A percentile compares a stretch with the other conserved stretches of the same genome.
Conservation (phyloP, 129 eudicot genomes). For the Glebionis coronaria region DNA sequence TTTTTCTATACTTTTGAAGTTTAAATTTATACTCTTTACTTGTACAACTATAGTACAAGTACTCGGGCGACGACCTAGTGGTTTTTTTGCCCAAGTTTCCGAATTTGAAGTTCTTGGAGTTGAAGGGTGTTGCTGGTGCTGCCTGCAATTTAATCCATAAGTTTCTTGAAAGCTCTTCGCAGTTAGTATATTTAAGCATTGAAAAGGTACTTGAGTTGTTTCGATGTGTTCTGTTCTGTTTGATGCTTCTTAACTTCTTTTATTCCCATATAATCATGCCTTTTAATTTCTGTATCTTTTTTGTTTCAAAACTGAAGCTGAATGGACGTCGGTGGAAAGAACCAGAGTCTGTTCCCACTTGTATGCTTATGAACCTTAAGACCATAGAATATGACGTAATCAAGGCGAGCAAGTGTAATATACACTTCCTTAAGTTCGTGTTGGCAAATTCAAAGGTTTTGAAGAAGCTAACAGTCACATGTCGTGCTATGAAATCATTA, state of each 20-base stretch:
- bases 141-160: background rate
- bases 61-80: too few relatives aligned
- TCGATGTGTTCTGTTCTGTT: background rate
- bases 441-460: too few relatives aligned
- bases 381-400: too few relatives aligned
- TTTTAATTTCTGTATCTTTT: background rate
- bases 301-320: background rate
- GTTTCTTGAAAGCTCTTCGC: background rate
- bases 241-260: background rate
- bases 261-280: background rate
- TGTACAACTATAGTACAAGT: background rate
- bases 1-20: background rate
- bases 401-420: too few relatives aligned
- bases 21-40: background rate
- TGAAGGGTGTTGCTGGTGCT: background rate
- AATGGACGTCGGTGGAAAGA: background rate
- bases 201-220: conserved; percentile 1
- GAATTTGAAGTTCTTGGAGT: conserved; percentile 16
- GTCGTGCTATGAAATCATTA: too few relatives aligned
- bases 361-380: background rate
- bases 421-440: too few relatives aligned
- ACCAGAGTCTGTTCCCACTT: conserved; percentile 7
- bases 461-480: too few relatives aligned
- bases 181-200: background rate
- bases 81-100: conserved; percentile 5